These are phyloP conservation scores for Aspergillus melleus DNA, from an alignment of 2,329 filamentous ascomycete genomes.

Conservation along the genomic window DNA sequence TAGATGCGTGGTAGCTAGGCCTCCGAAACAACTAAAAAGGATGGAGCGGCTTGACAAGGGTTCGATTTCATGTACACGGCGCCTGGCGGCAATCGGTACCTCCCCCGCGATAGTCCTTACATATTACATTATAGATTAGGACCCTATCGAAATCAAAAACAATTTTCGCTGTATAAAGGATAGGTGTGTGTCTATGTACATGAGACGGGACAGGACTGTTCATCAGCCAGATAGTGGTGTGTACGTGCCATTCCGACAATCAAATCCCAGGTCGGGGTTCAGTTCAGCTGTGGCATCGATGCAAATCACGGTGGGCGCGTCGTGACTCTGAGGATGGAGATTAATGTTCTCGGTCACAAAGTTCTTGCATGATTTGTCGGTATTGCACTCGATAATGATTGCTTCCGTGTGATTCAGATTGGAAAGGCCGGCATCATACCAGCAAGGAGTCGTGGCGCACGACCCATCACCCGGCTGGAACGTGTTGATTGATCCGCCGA, in stretches of 20 bases:
- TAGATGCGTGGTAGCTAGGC: too few species aligned
- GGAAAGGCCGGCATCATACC: slow-evolving; percentile 44
- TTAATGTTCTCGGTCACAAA: slow-evolving; percentile 35
- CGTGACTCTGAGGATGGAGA: slow-evolving; percentile 32
- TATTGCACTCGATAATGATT: slow-evolving; percentile 46
- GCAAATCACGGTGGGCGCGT: slow-evolving; percentile 34
- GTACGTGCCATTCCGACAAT: slow-evolving; percentile 31
- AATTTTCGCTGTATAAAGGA: too few species aligned
- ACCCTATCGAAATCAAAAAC: too few species aligned
- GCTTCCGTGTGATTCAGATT: slow-evolving; percentile 43
- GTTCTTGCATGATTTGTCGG: slow-evolving; percentile 39
- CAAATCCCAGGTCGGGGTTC: slow-evolving; percentile 37
- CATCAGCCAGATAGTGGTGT: too few species aligned
- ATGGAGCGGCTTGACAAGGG: background rate
- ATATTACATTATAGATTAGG: too few species aligned
- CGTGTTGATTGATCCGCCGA: slow-evolving; percentile 45
- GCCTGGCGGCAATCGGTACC: too few species aligned
- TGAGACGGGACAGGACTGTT: too few species aligned
- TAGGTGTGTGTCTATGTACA: too few species aligned
- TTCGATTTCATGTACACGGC: background rate
- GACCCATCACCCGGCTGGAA: slow-evolving; percentile 45
- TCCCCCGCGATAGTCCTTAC: too few species aligned
- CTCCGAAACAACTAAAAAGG: too few species aligned
- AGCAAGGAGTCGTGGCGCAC: slow-evolving; percentile 46
- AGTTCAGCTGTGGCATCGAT: slow-evolving; percentile 35